Conservation (phyloP, 2,329 filamentous ascomycete genomes). For the Geoglossum cookeanum region DNA sequence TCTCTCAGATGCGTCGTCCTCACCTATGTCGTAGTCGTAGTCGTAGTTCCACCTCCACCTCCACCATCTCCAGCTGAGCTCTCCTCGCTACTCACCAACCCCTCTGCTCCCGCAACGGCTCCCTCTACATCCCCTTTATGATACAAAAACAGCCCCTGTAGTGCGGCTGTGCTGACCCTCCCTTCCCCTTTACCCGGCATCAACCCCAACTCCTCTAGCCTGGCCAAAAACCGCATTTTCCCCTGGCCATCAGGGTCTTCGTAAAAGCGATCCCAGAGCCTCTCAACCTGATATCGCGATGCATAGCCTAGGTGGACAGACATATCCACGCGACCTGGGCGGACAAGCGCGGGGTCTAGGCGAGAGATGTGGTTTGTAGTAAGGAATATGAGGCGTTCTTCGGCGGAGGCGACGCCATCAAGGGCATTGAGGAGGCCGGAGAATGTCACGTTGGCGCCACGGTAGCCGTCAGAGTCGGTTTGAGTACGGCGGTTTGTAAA, state of each 20-base stretch:
- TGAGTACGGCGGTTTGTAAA: constrained; percentile 59
- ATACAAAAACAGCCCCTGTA: constrained; percentile 87
- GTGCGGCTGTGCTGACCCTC: constrained; percentile 67
- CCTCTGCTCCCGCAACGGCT: constrained; percentile 53
- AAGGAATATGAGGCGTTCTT: constrained; percentile 82
- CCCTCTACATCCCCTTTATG: constrained; percentile 84
- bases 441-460: constrained; percentile 78
- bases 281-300: constrained; percentile 60
- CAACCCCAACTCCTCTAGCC: constrained; percentile 50
- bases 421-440: constrained; percentile 56
- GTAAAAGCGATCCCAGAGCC: constrained; percentile 93
- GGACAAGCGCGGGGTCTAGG: constrained; percentile 71
- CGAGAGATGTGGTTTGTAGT: constrained; percentile 90
- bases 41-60: neutral
- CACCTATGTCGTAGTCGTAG: neutral
- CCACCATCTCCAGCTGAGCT: too few relatives aligned
- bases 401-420: constrained; percentile 46
- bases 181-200: constrained; percentile 32
- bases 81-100: neutral
- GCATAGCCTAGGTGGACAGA: constrained; percentile 79
- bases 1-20: neutral
- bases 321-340: constrained; percentile 87
- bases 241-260: constrained; percentile 40
- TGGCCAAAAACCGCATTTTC: constrained; percentile 49
- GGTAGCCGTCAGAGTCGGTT: constrained; percentile 64